A percentile compares a stretch with the other conserved stretches of the same genome.
phyloP scores from a whole-genome alignment of 768 basidiomycete species.

The Coprinopsis strossmayeri region DNA sequence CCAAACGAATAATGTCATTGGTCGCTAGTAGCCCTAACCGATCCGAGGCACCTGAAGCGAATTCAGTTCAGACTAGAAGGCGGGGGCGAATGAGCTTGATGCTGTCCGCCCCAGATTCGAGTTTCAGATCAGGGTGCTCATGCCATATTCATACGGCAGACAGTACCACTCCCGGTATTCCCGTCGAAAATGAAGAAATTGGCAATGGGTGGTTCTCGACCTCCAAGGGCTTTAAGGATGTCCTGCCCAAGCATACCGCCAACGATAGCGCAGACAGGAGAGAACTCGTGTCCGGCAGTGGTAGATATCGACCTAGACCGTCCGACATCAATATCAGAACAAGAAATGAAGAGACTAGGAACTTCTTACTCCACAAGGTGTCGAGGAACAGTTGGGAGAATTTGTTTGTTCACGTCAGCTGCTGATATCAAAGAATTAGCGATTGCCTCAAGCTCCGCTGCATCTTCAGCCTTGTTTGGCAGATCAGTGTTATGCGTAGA shows the following conservation, averaged over 20 bases:
- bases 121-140: constrained; percentile 15
- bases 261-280: constrained; percentile 89
- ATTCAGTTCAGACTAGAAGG: too few relatives aligned
- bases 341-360: constrained; percentile 8
- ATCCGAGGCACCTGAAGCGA: too few relatives aligned
- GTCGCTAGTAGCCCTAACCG: too few relatives aligned
- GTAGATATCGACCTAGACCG: constrained; percentile 52
- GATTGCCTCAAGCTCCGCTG: constrained; percentile 55
- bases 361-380: constrained; percentile 56
- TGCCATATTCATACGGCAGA: constrained; percentile 48
- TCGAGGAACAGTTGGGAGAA: constrained; percentile 47
- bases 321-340: constrained; percentile 4
- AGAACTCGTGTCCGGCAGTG: constrained; percentile 80
- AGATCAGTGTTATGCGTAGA: constrained; percentile 41
- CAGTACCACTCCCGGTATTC: constrained; percentile 67
- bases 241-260: constrained; percentile 96
- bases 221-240: constrained; percentile 84
- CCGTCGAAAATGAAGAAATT: constrained; percentile 92
- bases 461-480: constrained; percentile 42
- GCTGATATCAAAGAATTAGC: constrained; percentile 53
- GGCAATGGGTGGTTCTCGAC: constrained; percentile 86
- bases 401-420: constrained; percentile 68
- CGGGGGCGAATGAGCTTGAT: too few relatives aligned
- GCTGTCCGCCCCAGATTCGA: too few relatives aligned
- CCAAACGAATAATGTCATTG: constrained; percentile 5